Conservation (phyloP, 2,329 filamentous ascomycete species). For the Hortaea werneckii region DNA sequence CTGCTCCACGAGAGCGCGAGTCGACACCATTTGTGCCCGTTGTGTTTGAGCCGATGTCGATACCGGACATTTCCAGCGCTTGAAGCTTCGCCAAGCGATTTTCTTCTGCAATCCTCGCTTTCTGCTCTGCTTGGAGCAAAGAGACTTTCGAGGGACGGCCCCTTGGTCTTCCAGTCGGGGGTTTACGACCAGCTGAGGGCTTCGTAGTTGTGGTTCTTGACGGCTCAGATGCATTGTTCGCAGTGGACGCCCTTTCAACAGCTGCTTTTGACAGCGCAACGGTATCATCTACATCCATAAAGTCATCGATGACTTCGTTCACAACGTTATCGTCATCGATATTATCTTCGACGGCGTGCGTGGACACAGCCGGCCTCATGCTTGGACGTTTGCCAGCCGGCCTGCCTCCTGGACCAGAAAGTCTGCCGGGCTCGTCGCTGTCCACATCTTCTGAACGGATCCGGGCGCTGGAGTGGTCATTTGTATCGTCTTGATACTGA, state of each 20-base stretch:
- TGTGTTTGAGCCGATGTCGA: slow-evolving; percentile 27
- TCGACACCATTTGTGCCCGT: no score
- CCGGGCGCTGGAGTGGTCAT: not conserved
- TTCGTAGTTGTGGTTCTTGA: not conserved
- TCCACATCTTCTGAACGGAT: slow-evolving; percentile 1
- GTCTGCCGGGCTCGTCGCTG: not conserved
- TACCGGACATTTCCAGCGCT: slow-evolving; percentile 20
- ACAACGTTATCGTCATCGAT: slow-evolving; percentile 25
- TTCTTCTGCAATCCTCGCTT: slow-evolving; percentile 16
- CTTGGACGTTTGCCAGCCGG: slow-evolving; percentile 23
- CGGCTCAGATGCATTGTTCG: not conserved
- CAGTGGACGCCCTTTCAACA: not conserved
- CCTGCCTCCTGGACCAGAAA: not conserved
- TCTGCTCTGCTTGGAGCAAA: slow-evolving; percentile 14
- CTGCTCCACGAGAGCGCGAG: no score
- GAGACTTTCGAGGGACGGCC: slow-evolving; percentile 1
- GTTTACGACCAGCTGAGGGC: not conserved
- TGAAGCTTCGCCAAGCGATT: slow-evolving; percentile 27
- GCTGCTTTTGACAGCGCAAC: not conserved
- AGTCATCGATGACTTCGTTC: slow-evolving; percentile 8
- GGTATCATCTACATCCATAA: slow-evolving; percentile 5
- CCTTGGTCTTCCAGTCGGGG: slow-evolving; percentile 1
- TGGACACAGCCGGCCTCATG: slow-evolving; percentile 21
- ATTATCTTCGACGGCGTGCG: slow-evolving; percentile 17
- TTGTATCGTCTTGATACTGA: slow-evolving; percentile 3